phyloP scores from a whole-genome alignment of 345 rosid genomes.

The Passiflora organensis region DNA sequence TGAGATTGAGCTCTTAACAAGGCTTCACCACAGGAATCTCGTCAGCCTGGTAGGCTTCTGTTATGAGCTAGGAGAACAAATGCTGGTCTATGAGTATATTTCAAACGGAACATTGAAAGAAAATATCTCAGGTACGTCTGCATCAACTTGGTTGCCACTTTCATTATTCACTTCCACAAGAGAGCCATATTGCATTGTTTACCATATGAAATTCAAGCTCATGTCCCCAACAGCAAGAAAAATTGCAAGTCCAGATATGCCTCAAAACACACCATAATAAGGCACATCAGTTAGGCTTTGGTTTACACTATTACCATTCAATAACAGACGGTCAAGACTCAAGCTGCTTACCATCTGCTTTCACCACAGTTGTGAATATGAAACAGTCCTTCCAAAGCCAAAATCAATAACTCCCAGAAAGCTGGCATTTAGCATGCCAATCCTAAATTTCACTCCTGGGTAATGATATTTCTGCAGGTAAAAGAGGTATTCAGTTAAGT shows the following conservation, averaged over 20 bases:
- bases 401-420: neutral
- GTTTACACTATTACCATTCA: neutral
- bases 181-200: neutral
- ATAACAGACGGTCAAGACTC: too few species aligned
- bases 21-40: conserved; percentile 83
- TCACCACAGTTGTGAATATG: too few species aligned
- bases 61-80: conserved; percentile 63
- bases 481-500: conserved; percentile 18
- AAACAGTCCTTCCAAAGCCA: too few species aligned
- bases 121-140: conserved; percentile 53
- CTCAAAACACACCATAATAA: neutral
- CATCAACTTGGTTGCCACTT: neutral
- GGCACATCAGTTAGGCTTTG: neutral
- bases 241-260: neutral
- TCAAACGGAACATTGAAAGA: conserved; percentile 63
- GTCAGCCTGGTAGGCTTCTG: conserved; percentile 70
- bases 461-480: conserved; percentile 10
- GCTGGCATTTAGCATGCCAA: neutral
- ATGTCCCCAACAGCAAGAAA: neutral
- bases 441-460: too few species aligned
- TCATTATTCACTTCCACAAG: too few species aligned
- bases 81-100: conserved; percentile 68
- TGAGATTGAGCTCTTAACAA: conserved; percentile 82
- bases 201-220: neutral
- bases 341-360: too few species aligned